These are phyloP conservation scores for Crithidia sp. DNA, from an alignment of 208 protist species.

Conservation along the genomic window DNA sequence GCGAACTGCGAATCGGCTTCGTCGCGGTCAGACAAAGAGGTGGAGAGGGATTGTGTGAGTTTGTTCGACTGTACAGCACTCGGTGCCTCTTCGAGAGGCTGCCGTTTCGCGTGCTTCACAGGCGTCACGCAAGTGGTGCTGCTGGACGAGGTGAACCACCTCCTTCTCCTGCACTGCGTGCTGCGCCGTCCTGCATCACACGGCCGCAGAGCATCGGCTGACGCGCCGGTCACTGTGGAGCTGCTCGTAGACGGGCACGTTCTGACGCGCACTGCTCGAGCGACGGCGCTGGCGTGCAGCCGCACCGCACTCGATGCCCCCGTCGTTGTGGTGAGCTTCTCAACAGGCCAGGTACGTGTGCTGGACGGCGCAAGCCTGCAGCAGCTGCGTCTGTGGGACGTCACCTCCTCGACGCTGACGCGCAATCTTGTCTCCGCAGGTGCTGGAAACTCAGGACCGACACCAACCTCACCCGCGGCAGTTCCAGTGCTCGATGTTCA, in stretches of 20 bases:
- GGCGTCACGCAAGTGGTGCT: conserved; percentile 16
- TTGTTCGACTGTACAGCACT: conserved; percentile 15
- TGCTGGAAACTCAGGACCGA: background rate
- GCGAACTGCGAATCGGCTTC: background rate
- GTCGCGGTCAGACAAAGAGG: too few relatives aligned
- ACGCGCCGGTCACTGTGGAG: conserved; percentile 17
- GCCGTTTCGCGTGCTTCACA: conserved; percentile 22
- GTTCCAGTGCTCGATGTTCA: conserved; percentile 32
- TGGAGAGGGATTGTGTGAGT: background rate
- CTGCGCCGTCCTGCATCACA: background rate
- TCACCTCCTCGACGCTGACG: background rate
- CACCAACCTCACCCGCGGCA: background rate
- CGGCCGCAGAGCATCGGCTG: background rate
- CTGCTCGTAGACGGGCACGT: conserved; percentile 74
- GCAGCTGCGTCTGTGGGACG: conserved; percentile 22
- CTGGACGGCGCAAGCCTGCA: conserved; percentile 60
- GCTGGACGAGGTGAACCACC: conserved; percentile 32
- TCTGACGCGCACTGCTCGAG: conserved; percentile 28
- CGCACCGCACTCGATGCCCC: conserved; percentile 38
- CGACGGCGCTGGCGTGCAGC: conserved; percentile 46
- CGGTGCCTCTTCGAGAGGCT: conserved; percentile 22
- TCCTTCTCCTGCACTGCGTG: conserved; percentile 20
- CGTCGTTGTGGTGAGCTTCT: conserved; percentile 57
- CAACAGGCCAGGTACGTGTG: conserved; percentile 63
- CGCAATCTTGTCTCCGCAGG: background rate